Evolutionary conservation across 2,329 filamentous ascomycete species (phyloP), one percentile per base, ranked within the genome.

Genomic region (Ramularia endophylla): DNA sequence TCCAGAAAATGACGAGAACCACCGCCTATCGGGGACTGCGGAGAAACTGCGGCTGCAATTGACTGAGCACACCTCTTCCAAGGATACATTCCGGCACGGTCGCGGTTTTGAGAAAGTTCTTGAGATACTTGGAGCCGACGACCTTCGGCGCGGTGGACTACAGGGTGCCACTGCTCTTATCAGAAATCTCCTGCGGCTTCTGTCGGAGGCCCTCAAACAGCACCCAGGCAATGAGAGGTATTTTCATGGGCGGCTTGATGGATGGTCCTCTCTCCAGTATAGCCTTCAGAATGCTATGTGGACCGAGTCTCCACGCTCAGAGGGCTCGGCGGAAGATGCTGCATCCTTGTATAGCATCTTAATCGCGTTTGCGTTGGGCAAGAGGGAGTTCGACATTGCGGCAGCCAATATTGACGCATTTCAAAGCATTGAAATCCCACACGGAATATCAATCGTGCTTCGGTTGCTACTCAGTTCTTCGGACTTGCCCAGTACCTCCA

Each of bases 171-270:
- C 41, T 36, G 38, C 12, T 9, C 36, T 46, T 33, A 16, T 50
- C 15, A 38, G 38, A 29, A 42, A 27, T 38, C n/a, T 48, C 13
- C 40, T 60, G 25, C 32, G 18, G 22, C 78, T 92, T 11, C 67
- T 97, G 19, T 82, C 85, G 1, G 82, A 83, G 35, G 80, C 81
- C 11, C 75, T 98, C 51, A 77, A 80, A 40, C 80, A 80, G 33
- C 88, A 97, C 63, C 74, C 83, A 34, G 90, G 89, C 15, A 98
- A 97, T 65, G 78, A 83, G 57, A 79, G 85, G 53, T 95, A 90
- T 68, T 97, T 97, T 61, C 77, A 80, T 44, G 81, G 80, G 52
- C 75, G 80, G 51, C 79, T 94, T 20, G 77, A 85, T 44, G 81
- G 90, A 3, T 94, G 87, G 82, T 74, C 80, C 50, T 77, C 80